Conservation (phyloP, 805 yeast species). For the Hermanozyma aechmeae region DNA sequence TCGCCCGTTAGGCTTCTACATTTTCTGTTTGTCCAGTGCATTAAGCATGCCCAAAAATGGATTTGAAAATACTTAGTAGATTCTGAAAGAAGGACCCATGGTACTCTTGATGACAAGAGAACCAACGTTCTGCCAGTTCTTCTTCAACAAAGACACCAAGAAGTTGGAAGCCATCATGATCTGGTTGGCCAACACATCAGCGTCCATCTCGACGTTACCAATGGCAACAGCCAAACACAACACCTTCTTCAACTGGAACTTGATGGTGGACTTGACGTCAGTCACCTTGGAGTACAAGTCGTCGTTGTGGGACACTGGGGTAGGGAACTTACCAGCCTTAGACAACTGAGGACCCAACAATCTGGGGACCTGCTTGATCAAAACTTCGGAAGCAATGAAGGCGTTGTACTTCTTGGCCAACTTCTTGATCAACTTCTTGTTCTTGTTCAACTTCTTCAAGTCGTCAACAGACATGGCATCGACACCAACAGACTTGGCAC, state of each 20-base stretch:
- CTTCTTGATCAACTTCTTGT: conserved; percentile 99
- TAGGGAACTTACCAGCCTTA: conserved; percentile 99
- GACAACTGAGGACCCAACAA: conserved; percentile 99
- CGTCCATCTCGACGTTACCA: conserved; percentile 99
- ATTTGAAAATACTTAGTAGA: conserved; percentile 70
- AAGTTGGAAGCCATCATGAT: conserved; percentile 98
- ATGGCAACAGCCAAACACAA: conserved; percentile 99
- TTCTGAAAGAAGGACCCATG: conserved; percentile 99
- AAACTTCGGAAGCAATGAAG: conserved; percentile 97
- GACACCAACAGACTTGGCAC: conserved; percentile 98
- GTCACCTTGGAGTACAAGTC: conserved; percentile 92
- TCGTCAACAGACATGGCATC: conserved; percentile 99
- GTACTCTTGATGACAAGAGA: conserved; percentile 97
- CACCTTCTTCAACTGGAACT: conserved; percentile 99
- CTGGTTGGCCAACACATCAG: conserved; percentile 92
- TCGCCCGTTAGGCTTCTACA: too few relatives aligned
- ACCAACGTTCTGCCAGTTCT: conserved; percentile 99
- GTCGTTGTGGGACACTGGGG: conserved; percentile 99
- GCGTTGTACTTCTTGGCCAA: conserved; percentile 99
- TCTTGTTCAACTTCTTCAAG: conserved; percentile 99
- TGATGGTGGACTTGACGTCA: conserved; percentile 98
- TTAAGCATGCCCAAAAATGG: too few relatives aligned
- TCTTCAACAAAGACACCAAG: conserved; percentile 97
- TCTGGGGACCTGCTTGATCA: conserved; percentile 99
- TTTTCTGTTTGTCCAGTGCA: too few relatives aligned